These are phyloP conservation scores for Baorangia bicolor DNA, from an alignment of 768 basidiomycete genomes.

Conservation along the genomic window DNA sequence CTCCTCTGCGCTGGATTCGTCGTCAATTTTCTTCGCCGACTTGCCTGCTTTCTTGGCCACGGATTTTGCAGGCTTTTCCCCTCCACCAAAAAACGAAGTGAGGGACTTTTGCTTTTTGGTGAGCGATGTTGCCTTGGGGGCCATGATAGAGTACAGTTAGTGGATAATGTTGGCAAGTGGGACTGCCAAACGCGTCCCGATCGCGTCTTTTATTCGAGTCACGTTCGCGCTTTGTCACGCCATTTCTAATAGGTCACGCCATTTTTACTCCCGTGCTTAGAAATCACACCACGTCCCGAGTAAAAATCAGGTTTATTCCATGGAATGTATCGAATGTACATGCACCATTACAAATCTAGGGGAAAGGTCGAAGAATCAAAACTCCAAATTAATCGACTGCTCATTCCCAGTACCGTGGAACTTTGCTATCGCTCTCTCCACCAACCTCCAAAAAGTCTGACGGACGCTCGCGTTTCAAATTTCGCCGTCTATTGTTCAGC, in stretches of 20 bases:
- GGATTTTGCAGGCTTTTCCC: constrained; percentile 21
- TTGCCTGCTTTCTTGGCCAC: constrained; percentile 30
- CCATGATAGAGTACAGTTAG: constrained; percentile 40
- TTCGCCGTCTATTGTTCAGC: constrained; percentile 75
- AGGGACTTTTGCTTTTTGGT: constrained; percentile 53
- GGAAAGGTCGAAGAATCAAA: background rate
- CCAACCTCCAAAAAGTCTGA: constrained; percentile 81
- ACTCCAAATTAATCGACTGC: background rate
- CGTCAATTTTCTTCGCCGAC: constrained; percentile 33
- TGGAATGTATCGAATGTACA: constrained; percentile 14
- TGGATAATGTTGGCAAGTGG: background rate
- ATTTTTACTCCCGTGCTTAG: constrained; percentile 10
- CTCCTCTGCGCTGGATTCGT: constrained; percentile 31
- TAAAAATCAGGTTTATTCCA: constrained; percentile 12
- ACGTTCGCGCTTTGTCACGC: constrained; percentile 23
- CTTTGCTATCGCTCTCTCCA: constrained; percentile 60
- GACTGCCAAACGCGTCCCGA: constrained; percentile 10
- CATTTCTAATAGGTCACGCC: constrained; percentile 12
- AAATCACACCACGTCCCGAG: background rate
- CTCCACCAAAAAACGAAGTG: constrained; percentile 50
- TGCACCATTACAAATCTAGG: constrained; percentile 9
- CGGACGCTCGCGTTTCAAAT: constrained; percentile 77
- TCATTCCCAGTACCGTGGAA: constrained; percentile 78
- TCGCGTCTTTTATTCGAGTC: constrained; percentile 23
- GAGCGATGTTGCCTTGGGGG: constrained; percentile 44